Conservation (phyloP, 2,329 filamentous ascomycete genomes). For the Cercospora sp. region DNA sequence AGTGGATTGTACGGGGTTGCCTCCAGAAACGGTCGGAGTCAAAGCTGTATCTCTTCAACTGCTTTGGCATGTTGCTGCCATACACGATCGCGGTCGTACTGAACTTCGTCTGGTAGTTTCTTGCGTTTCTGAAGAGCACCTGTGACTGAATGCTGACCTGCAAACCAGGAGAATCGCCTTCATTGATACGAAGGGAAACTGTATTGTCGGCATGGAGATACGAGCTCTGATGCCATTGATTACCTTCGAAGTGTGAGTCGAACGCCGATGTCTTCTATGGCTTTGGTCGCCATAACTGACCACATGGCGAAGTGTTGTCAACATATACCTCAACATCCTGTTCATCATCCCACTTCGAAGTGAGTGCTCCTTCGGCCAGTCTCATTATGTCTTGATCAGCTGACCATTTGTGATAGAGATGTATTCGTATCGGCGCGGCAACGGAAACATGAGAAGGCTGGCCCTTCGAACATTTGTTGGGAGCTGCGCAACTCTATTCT, state of each 20-base stretch:
- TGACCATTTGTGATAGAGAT: slow-evolving; percentile 9
- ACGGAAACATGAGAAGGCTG: slow-evolving; percentile 17
- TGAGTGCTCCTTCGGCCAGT: background rate
- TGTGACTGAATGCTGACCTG: background rate
- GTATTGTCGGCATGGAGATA: slow-evolving; percentile 19
- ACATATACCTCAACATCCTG: slow-evolving; percentile 20
- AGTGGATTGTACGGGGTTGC: slow-evolving; percentile 23
- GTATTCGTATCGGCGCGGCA: slow-evolving; percentile 21
- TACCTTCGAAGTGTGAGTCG: slow-evolving; percentile 16
- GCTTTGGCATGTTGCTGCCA: slow-evolving; percentile 22
- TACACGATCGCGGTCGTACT: slow-evolving; percentile 18
- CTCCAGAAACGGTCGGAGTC: slow-evolving; percentile 14
- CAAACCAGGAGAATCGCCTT: slow-evolving; percentile 16
- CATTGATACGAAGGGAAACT: slow-evolving; percentile 16
- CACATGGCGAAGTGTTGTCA: slow-evolving; percentile 8
- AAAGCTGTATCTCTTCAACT: slow-evolving; percentile 22
- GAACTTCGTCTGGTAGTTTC: slow-evolving; percentile 19
- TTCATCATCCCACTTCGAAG: slow-evolving; percentile 23
- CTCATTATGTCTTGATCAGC: background rate
- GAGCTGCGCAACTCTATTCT: slow-evolving; percentile 20
- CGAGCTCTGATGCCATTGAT: slow-evolving; percentile 20
- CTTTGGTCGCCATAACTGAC: background rate
- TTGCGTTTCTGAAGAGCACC: background rate
- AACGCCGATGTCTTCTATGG: background rate
- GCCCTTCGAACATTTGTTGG: slow-evolving; percentile 20